Base-by-base conservation (phyloP, 176 grass and related monocot genomes). In the Metroxylon sagu region DNA sequence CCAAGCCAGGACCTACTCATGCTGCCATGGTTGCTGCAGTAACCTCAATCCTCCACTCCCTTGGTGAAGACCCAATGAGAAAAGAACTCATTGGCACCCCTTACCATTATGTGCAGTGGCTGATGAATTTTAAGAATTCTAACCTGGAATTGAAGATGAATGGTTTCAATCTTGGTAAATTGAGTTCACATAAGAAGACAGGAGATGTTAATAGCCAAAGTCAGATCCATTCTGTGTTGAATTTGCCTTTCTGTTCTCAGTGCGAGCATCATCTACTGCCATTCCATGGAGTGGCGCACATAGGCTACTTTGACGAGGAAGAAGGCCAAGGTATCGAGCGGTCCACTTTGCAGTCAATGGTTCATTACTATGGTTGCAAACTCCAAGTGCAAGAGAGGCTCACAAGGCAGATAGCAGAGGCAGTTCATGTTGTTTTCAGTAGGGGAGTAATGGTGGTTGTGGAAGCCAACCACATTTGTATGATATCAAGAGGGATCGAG, bases 331-430 rank as follows among this genome's bases (percentile, higher is more conserved):
- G 6, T 28, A 85, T 89, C 5, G 81, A 83, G 5, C 79, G 84
- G 43, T 72, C 84, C 0, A 52, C 71, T 54, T 80, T 98, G 63
- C 88, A 85, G 53, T 54, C 82, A 18, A 54, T 98, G 31, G 85
- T 98, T 71, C 81, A 81, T 63, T 89, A 80, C 64, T 98, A 81
- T 29, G 94, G 81, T 1, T 98, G 87, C 84, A 98, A 89, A 60
- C 83, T 98, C 65, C 94, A 93, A 63, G 94, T 98, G 55, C 94
- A 98, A 76, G 94, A 98, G 68, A 98, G 94, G 57, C 80, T 98
- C 80, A 98, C 94, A 21, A 85, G 88, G 57, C 94, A 98, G 72
- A 86, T 98, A 85, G 93, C 82, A 49, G 94, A 98, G 70, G 82
- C 81, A 19, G 81, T 93, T 25, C 69, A 86, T 71, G 78, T 75